Evolutionary conservation across 1,284 basidiomycete species (phyloP), one percentile per base, ranked within the genome.

Genomic region (Pseudozyma hubeiensis): DNA sequence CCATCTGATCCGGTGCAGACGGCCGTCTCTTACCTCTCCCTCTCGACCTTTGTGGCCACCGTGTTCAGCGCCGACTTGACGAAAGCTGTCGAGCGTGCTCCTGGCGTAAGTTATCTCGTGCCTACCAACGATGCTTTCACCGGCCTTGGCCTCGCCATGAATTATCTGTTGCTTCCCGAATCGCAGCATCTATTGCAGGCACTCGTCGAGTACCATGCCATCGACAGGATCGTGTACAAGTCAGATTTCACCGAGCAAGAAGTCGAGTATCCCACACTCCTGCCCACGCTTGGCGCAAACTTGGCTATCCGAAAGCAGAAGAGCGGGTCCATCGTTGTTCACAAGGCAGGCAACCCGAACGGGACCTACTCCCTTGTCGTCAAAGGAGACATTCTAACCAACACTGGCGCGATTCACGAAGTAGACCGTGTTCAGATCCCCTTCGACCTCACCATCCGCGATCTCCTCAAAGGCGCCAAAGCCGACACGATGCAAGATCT

Each of bases 361-460:
- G 66, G 58, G 19, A 49, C 58, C 33, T 19, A 43, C 11, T 61
- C 64, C 17, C 52, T 54, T n/a, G 66, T 88, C 44, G 76, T 83
- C 17, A 80, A 84, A 29, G 71, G 70, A 2, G 89, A 98, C 82
- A 86, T 90, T 39, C 88, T 93, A 55, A 96, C 95, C 0, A 87
- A 90, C 70, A 97, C 95, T 2, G 96, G 97, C 13, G 93, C 92
- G 19, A 89, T 98, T 48, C 96, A 99, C 84, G 91, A 93, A 78
- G 87, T 98, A 57, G 93, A 96, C 83, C 84, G 85, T 11, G 89
- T 99, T 37, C 88, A 95, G 76, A 89, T 98, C 47, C 97, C 97
- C 14, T 89, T 98, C 29, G 87, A 92, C 48, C 87, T 99, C 57
- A 93, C 91, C 5, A 87, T 95, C 30, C 56, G 66, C 29, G 97